Conservation (phyloP, 2,329 filamentous ascomycete species). For the Penicillium sp. region DNA sequence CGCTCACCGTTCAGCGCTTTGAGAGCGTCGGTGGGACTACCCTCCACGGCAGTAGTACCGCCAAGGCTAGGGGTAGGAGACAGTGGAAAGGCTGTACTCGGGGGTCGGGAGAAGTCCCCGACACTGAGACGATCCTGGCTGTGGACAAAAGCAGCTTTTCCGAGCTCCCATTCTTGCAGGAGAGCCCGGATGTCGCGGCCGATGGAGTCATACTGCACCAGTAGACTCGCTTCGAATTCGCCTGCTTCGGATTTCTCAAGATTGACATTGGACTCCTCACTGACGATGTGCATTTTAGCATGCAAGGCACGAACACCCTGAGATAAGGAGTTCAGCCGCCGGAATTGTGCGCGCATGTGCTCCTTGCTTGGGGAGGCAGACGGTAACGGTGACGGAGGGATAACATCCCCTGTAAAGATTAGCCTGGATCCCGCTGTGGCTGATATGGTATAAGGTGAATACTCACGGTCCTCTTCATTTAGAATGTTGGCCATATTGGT, state of each 20-base stretch:
- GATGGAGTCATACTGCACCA: slow-evolving; percentile 93
- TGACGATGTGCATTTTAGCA: slow-evolving; percentile 89
- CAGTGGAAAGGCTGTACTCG: slow-evolving; percentile 52
- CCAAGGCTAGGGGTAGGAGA: slow-evolving; percentile 55
- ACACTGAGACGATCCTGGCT: slow-evolving; percentile 82
- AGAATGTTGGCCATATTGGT: slow-evolving; percentile 72
- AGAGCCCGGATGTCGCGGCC: slow-evolving; percentile 82
- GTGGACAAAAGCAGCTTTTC: slow-evolving; percentile 79
- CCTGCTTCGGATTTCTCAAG: slow-evolving; percentile 73
- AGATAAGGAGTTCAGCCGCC: slow-evolving; percentile 85
- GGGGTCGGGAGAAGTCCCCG: slow-evolving; percentile 62
- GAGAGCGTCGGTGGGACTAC: slow-evolving; percentile 71
- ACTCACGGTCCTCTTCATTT: slow-evolving; percentile 78
- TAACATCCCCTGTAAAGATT: slow-evolving; percentile 46
- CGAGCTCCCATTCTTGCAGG: slow-evolving; percentile 84
- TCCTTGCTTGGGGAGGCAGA: slow-evolving; percentile 78
- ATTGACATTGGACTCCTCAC: slow-evolving; percentile 83
- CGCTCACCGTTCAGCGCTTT: slow-evolving; percentile 77
- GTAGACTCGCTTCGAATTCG: slow-evolving; percentile 77
- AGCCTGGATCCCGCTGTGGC: slow-evolving; percentile 14
- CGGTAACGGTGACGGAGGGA: slow-evolving; percentile 62
- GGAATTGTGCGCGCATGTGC: slow-evolving; percentile 82
- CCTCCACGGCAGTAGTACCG: slow-evolving; percentile 58
- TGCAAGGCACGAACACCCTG: slow-evolving; percentile 90
- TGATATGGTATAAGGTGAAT: background rate